A percentile compares a stretch with the other conserved stretches of the same genome.
These are phyloP conservation scores for Coprinopsis strossmayeri DNA, from an alignment of 768 basidiomycete genomes.

Conservation along the genomic window DNA sequence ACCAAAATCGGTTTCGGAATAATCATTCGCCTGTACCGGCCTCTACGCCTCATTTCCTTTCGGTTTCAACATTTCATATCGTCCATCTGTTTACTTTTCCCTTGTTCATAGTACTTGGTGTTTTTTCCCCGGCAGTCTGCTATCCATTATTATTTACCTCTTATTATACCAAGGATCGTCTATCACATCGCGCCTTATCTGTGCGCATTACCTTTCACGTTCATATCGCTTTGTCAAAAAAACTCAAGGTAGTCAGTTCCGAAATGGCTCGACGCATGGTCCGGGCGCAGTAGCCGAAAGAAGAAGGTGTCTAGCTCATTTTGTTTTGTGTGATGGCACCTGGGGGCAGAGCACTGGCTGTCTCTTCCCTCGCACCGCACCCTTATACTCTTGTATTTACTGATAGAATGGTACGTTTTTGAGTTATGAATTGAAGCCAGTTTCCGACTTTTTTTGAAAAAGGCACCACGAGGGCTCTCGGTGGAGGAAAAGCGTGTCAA, in stretches of 20 bases:
- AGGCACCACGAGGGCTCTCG: conserved; percentile 82
- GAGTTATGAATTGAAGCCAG: not conserved
- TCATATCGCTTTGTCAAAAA: too few relatives aligned
- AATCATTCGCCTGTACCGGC: not conserved
- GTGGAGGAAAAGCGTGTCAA: conserved; percentile 87
- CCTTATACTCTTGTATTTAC: too few relatives aligned
- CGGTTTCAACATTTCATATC: too few relatives aligned
- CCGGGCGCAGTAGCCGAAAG: not conserved
- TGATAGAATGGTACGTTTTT: conserved; percentile 1
- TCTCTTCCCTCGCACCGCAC: too few relatives aligned
- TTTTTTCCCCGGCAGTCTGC: not conserved
- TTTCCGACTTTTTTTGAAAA: not conserved
- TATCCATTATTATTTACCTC: not conserved
- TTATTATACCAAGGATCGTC: conserved; percentile 8
- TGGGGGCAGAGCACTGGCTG: not conserved
- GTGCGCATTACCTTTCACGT: too few relatives aligned
- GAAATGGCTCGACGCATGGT: too few relatives aligned
- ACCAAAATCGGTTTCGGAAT: not conserved
- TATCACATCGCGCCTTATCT: not conserved
- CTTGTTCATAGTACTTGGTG: not conserved
- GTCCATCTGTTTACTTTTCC: conserved; percentile 5
- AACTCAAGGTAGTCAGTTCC: too few relatives aligned
- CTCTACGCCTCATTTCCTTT: not conserved
- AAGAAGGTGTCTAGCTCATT: not conserved
- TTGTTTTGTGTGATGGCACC: too few relatives aligned